Base-by-base conservation (phyloP, 306 rosid genomes). In the Cicer cuneatum region DNA sequence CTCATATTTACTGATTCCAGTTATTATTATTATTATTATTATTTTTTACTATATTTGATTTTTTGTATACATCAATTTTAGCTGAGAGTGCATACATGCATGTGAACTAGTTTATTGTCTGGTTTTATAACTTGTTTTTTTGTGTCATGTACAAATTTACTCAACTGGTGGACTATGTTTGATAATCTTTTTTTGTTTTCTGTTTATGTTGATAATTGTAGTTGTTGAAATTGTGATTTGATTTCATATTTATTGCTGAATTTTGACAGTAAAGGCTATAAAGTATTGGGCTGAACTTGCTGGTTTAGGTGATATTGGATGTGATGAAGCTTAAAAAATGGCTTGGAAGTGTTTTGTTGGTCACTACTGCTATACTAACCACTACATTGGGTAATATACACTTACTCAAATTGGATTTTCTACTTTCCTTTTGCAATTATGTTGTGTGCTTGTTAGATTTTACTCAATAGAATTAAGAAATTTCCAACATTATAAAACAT, bases 271-370 rank as follows among this genome's bases (percentile, higher is more conserved):
- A 37, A 35, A 70, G 84, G 64, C 74, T 72, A n/a, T n/a, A 75
- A 6, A 24, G 41, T 59, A 49, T 33, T 10, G 78, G 69, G 72
- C 67, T 77, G 80, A 64, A 54, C 73, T 78, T 84, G 66, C 35
- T 63, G 63, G 14, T 63, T 69, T 57, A 73, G 68, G 80, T 78
- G 57, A 72, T 49, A 29, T 43, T 75, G 83, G 89, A 75, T 71
- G 72, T 29, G 61, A 92, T 84, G 93, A 86, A 67, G 93, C 86
- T 68, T 60, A 47, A 63, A 81, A 73, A 21, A 77, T 81, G 97
- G 83, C 18, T 49, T 19, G 72, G 83, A 65, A 59, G 82, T 78
- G 81, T 87, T 77, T 66, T 90, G 73, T 51, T 90, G 71, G 87
- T 92, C 59, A 61, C 85, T 5, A 2, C 82, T 71, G 82, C 89